Percentiles rank a stretch among this genome's conserved stretches.
phyloP scores from a whole-genome alignment of 2,329 filamentous ascomycete species.

The Curvularia eragrostidis region DNA sequence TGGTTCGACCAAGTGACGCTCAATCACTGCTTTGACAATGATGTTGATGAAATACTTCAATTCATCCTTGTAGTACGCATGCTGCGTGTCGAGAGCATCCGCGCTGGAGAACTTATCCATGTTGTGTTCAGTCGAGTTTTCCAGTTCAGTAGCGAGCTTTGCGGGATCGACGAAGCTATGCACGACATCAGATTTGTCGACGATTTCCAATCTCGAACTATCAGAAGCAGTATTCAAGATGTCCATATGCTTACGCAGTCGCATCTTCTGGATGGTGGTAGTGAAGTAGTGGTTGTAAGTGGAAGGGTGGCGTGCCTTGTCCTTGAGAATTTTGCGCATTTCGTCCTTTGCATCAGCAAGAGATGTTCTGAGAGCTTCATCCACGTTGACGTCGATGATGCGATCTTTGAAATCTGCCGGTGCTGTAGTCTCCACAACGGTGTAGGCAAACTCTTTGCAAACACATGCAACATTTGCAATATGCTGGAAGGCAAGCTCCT shows the following conservation, averaged over 20 bases:
- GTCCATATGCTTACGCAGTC: constrained; percentile 20
- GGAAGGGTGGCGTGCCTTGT: constrained; percentile 58
- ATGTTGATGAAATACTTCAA: constrained; percentile 47
- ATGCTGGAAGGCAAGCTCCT: constrained; percentile 47
- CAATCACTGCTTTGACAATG: constrained; percentile 49
- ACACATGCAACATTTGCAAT: constrained; percentile 46
- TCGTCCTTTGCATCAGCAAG: constrained; percentile 48
- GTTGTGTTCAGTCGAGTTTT: constrained; percentile 27
- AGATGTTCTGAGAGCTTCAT: constrained; percentile 51
- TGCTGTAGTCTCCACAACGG: constrained; percentile 47
- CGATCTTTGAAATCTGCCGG: constrained; percentile 51
- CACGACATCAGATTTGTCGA: neutral
- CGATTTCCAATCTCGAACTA: neutral
- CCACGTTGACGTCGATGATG: constrained; percentile 50
- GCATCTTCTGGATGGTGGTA: constrained; percentile 29
- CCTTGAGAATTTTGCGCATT: constrained; percentile 55
- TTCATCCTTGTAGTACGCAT: constrained; percentile 51
- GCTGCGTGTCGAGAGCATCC: constrained; percentile 47
- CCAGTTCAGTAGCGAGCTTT: constrained; percentile 8
- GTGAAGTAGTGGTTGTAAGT: constrained; percentile 60
- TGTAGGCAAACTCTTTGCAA: constrained; percentile 47
- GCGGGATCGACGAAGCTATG: neutral
- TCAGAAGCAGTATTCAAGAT: neutral
- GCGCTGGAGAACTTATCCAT: constrained; percentile 45
- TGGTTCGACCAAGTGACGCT: constrained; percentile 47